A percentile compares a stretch with the other conserved stretches of the same genome.
Evolutionary conservation across 306 rosid species (phyloP).

Genomic region (Lotus japonicus): DNA sequence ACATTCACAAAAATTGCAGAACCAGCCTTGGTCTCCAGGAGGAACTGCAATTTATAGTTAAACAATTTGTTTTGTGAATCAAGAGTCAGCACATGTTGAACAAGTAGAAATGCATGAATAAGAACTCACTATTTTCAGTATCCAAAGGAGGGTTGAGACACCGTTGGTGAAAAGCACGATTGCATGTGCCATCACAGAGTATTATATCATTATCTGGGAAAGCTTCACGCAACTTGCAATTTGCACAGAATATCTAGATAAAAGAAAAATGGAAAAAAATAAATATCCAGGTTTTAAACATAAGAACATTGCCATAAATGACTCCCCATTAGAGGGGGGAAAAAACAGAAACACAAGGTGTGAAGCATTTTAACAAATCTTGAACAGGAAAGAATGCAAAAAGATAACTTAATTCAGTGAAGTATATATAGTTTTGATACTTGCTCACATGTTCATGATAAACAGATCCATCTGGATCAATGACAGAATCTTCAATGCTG

Average conservation of each 20-base stretch:
- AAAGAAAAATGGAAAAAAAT: not conserved
- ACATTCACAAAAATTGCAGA: slow-evolving; percentile 86
- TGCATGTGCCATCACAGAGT: slow-evolving; percentile 94
- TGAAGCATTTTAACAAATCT: not conserved
- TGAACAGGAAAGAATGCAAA: not conserved
- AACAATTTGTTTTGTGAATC: slow-evolving; percentile 14
- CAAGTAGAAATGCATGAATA: slow-evolving; percentile 13
- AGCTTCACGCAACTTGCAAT: slow-evolving; percentile 79
- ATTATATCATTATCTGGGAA: slow-evolving; percentile 85
- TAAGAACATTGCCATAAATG: not conserved
- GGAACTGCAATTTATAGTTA: slow-evolving; percentile 54
- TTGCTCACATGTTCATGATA: slow-evolving; percentile 80
- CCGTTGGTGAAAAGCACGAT: slow-evolving; percentile 87
- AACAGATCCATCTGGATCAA: slow-evolving; percentile 91
- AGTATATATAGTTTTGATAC: slow-evolving; percentile 5
- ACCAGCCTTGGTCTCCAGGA: slow-evolving; percentile 95
- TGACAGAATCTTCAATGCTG: slow-evolving; percentile 81
- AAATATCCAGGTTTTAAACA: slow-evolving; percentile 10
- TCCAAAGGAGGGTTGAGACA: slow-evolving; percentile 89
- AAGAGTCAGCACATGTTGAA: slow-evolving; percentile 6
- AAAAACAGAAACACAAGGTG: not conserved
- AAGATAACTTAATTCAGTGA: not conserved
- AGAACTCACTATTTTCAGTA: slow-evolving; percentile 74
- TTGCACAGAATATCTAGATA: slow-evolving; percentile 82
- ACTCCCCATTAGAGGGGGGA: not conserved